Evolutionary conservation across 176 grass and related monocot genomes (phyloP).

Genomic region (Panicum miliaceum): DNA sequence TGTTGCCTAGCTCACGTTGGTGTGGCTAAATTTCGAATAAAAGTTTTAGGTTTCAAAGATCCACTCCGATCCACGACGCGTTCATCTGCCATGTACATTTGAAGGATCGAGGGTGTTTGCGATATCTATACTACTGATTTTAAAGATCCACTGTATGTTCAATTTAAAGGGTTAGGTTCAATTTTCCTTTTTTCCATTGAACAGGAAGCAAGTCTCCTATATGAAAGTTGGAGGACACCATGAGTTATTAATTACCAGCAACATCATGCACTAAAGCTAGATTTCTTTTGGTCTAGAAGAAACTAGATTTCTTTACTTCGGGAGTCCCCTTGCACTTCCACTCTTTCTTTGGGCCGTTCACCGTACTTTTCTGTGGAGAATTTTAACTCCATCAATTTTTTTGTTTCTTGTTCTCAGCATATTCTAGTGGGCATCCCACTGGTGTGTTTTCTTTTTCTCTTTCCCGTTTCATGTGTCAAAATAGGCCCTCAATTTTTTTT

Average conservation of each 20-base stretch:
- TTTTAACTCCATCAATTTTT: neutral
- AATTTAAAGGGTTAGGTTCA: neutral
- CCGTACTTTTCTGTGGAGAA: neutral
- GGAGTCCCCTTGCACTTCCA: neutral
- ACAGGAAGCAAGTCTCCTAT: neutral
- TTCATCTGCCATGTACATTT: neutral
- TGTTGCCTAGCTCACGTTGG: constrained; percentile 48
- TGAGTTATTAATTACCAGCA: neutral
- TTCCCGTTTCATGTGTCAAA: neutral
- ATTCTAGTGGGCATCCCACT: neutral
- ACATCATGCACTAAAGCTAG: neutral
- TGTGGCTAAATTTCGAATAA: constrained; percentile 50
- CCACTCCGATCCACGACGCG: neutral
- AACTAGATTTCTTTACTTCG: too few species aligned
- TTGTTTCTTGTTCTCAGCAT: neutral
- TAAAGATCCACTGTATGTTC: neutral
- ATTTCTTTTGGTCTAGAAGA: neutral
- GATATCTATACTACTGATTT: too few species aligned
- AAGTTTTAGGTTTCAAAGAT: constrained; percentile 23
- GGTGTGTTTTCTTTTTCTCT: neutral
- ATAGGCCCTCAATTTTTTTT: neutral
- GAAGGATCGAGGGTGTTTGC: neutral
- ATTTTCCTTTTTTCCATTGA: neutral
- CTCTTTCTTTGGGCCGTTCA: neutral
- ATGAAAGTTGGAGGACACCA: neutral